phyloP scores from a whole-genome alignment of 306 rosid species.

The Lupinus albus region DNA sequence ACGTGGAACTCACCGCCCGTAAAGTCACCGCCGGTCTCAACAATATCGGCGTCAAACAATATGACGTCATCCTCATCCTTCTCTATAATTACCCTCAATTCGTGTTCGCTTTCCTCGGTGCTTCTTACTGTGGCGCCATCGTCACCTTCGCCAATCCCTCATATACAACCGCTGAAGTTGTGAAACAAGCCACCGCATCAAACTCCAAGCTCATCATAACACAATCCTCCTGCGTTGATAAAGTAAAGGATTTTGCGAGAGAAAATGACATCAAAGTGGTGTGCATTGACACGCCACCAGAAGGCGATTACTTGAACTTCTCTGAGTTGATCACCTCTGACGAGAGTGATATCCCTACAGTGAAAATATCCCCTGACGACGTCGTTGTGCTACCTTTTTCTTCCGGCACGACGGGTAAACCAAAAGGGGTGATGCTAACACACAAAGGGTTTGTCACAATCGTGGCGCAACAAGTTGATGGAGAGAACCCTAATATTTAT shows the following conservation, averaged over 20 bases:
- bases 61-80: conserved; percentile 76
- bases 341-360: conserved; percentile 49
- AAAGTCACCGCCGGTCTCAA: conserved; percentile 64
- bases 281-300: conserved; percentile 44
- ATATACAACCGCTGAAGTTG: conserved; percentile 61
- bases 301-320: conserved; percentile 42
- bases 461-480: conserved; percentile 78
- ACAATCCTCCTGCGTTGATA: conserved; percentile 46
- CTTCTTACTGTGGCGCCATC: conserved; percentile 60
- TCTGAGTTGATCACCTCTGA: conserved; percentile 44
- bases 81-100: conserved; percentile 76
- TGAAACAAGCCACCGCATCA: conserved; percentile 57
- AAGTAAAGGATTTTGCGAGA: conserved; percentile 47
- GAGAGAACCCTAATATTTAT: conserved; percentile 67
- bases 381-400: conserved; percentile 78
- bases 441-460: conserved; percentile 64
- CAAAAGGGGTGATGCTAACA: conserved; percentile 75
- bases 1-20: conserved; percentile 54
- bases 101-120: conserved; percentile 66
- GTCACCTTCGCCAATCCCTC: conserved; percentile 70
- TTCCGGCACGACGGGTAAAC: conserved; percentile 75
- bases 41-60: conserved; percentile 55
- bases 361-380: conserved; percentile 65
- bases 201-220: conserved; percentile 57
- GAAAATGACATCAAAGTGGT: conserved; percentile 41